phyloP scores from a whole-genome alignment of 768 basidiomycete genomes.

The Strobilomyces dryophilus region DNA sequence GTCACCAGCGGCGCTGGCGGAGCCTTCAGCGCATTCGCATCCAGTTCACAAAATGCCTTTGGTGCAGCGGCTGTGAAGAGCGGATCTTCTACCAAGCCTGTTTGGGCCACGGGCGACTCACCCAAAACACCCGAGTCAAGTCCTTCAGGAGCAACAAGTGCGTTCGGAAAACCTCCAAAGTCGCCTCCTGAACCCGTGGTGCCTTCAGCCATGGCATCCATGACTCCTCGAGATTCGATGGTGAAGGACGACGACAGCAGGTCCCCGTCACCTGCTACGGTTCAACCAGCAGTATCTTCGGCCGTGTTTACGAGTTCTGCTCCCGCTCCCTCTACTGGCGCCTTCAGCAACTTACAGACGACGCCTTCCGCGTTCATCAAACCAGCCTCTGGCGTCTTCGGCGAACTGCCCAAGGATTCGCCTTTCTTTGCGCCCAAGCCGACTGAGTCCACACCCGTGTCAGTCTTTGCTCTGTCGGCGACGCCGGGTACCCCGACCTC shows the following conservation, averaged over 20 bases:
- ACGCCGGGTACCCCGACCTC: slow-evolving; percentile 14
- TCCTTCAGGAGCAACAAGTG: not conserved
- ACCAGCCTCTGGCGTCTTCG: slow-evolving; percentile 34
- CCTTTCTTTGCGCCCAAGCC: slow-evolving; percentile 48
- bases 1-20: slow-evolving; percentile 17
- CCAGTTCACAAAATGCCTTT: slow-evolving; percentile 27
- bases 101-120: slow-evolving; percentile 15
- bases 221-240: slow-evolving; percentile 10
- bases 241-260: slow-evolving; percentile 21
- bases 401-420: slow-evolving; percentile 38
- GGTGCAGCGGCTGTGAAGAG: slow-evolving; percentile 17
- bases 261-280: slow-evolving; percentile 24
- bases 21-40: slow-evolving; percentile 37
- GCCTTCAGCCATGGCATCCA: slow-evolving; percentile 9
- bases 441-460: slow-evolving; percentile 32
- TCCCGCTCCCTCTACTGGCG: slow-evolving; percentile 28
- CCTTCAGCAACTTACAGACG: slow-evolving; percentile 38
- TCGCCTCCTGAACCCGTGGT: slow-evolving; percentile 6
- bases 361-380: slow-evolving; percentile 34
- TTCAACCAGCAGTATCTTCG: slow-evolving; percentile 5
- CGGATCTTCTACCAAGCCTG: slow-evolving; percentile 18
- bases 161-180: slow-evolving; percentile 10
- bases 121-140: slow-evolving; percentile 9
- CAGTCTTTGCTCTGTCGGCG: slow-evolving; percentile 35
- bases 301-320: slow-evolving; percentile 19